Percentiles rank a stretch among this genome's conserved stretches.
Conservation (phyloP, 2,329 filamentous ascomycete genomes). For the Aureobasidium sp. region DNA sequence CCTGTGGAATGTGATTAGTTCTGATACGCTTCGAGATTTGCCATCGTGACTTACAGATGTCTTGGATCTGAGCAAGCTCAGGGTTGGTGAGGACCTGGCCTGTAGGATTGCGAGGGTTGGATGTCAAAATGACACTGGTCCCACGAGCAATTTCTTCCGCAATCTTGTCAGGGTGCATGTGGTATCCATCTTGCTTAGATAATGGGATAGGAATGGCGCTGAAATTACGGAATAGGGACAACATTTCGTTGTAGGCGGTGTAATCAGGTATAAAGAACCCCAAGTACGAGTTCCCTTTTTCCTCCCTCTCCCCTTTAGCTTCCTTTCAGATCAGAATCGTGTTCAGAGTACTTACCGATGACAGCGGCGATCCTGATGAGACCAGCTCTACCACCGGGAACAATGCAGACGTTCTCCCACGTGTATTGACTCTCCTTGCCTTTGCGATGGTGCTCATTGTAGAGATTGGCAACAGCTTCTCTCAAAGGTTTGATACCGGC, state of each 20-base stretch:
- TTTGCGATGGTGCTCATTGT: constrained; percentile 86
- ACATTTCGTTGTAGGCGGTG: constrained; percentile 96
- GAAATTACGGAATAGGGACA: constrained; percentile 91
- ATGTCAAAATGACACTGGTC: constrained; percentile 74
- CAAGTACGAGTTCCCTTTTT: constrained; percentile 63
- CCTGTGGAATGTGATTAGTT: background rate
- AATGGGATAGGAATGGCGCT: constrained; percentile 81
- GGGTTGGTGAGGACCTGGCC: constrained; percentile 80
- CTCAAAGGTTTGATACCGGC: constrained; percentile 87
- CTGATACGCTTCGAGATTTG: too few species aligned
- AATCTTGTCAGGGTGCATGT: constrained; percentile 89
- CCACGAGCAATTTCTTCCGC: constrained; percentile 51
- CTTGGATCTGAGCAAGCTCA: constrained; percentile 82
- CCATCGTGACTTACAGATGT: constrained; percentile 64
- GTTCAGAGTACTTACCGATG: constrained; percentile 36
- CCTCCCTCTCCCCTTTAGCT: too few species aligned
- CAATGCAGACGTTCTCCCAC: constrained; percentile 96
- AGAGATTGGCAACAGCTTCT: constrained; percentile 81
- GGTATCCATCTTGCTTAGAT: constrained; percentile 78
- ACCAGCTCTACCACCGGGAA: constrained; percentile 85
- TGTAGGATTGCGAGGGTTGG: constrained; percentile 91
- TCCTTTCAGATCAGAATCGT: too few species aligned
- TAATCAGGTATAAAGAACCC: constrained; percentile 76
- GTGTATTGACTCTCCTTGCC: constrained; percentile 86
- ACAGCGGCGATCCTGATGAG: constrained; percentile 93